phyloP scores from a whole-genome alignment of 305 asterid genomes.

The Stenogyne calaminthoides region DNA sequence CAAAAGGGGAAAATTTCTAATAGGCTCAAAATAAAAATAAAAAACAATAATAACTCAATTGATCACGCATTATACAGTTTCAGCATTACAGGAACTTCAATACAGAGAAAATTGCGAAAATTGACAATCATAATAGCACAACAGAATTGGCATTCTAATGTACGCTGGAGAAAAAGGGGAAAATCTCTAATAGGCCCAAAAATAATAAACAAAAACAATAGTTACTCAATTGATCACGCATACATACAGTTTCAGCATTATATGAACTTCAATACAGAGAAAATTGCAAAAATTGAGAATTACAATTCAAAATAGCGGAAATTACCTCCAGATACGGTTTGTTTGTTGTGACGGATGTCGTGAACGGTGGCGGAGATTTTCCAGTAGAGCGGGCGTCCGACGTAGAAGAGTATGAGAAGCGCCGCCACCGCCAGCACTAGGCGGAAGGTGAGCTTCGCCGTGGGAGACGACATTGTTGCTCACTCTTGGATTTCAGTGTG shows the following conservation, averaged over 20 bases:
- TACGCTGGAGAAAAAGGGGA: neutral
- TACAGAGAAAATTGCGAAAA: neutral
- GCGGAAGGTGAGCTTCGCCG: conserved; percentile 53
- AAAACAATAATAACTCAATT: neutral
- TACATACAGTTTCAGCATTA: conserved; percentile 15
- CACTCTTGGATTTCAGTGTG: conserved; percentile 17
- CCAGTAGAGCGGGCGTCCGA: conserved; percentile 87
- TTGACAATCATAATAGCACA: neutral
- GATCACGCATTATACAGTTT: conserved; percentile 15
- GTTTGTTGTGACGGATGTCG: conserved; percentile 81
- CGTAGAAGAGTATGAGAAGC: conserved; percentile 50
- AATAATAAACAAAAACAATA: too few species aligned
- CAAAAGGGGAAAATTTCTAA: neutral
- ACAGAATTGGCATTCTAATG: conserved; percentile 7
- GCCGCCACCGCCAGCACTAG: conserved; percentile 36
- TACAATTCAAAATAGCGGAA: neutral
- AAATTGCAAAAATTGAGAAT: neutral
- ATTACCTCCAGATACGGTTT: conserved; percentile 74
- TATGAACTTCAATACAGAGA: neutral
- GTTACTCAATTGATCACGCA: neutral
- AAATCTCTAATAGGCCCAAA: neutral
- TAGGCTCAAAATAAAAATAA: neutral
- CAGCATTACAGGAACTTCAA: conserved; percentile 1
- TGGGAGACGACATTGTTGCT: conserved; percentile 49
- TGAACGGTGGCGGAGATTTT: conserved; percentile 81